Evolutionary conservation across 208 protist genomes (phyloP), one percentile per base, ranked within the genome.

Genomic region (Leishmania arabica): DNA sequence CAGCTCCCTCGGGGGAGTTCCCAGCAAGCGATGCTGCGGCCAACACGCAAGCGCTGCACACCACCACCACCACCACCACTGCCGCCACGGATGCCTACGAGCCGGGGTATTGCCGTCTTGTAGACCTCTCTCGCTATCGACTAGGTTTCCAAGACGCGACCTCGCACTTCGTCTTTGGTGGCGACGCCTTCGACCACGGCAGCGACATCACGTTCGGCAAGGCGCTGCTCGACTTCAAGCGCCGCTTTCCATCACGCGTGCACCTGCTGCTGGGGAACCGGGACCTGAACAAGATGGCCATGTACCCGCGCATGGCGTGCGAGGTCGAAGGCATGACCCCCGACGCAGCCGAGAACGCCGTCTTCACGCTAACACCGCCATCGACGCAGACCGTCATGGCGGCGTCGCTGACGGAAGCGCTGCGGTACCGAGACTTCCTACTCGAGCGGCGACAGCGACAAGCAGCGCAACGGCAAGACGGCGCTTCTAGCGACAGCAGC

Each of bases 191-290:
- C 88, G 96, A 98, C 86, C 92, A 93, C 71, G 95, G 95, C 17
- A 62, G 80, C 15, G 95, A 98, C 69, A 81, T 98, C 31, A 83
- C 85, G 21, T 90, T 98, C 73, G 87, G 86, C 0, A 81, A 66
- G 73, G 82, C 81, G 51, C 80, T 98, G 77, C 78, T 97, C 37
- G 87, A 92, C 84, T 92, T 98, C 77, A 92, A 97, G 80, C 80
- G 78, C 42, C 86, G 89, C 47, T 88, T 95, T 74, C 93, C 95
- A 3, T 70, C 88, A 1, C 91, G 95, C 27, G 95, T 98, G 69
- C 92, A 95, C 86, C 85, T 97, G 51, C 92, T 98, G 60, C 88
- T 98, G 17, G 96, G 96, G 24, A 98, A 98, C 85, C 91, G 96
- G 2, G 96, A 98, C 75, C 66, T 97, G 70, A 98, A 98, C 89